These are phyloP conservation scores for Paecilomyces sp. DNA, from an alignment of 2,329 filamentous ascomycete genomes.

Conservation along the genomic window DNA sequence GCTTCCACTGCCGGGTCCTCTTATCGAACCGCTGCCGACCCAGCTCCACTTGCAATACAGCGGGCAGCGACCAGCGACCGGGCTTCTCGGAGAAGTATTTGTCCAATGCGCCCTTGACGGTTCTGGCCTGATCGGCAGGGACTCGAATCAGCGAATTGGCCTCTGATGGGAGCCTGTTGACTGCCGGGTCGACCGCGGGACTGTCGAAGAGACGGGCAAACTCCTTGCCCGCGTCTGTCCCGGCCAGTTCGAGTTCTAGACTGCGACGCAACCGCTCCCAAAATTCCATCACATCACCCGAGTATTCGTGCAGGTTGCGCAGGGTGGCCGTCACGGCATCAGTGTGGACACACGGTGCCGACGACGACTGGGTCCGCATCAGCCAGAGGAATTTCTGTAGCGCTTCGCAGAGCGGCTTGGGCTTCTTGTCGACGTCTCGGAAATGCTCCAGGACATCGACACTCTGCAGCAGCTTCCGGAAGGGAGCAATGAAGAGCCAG, in stretches of 20 bases:
- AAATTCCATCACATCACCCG: slow-evolving; percentile 47
- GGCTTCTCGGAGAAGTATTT: slow-evolving; percentile 24
- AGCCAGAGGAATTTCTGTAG: slow-evolving; percentile 47
- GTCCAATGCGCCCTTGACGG: slow-evolving; percentile 28
- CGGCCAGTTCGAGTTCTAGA: slow-evolving; percentile 46
- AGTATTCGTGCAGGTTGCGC: slow-evolving; percentile 35
- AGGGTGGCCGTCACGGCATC: slow-evolving; percentile 34
- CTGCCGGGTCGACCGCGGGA: slow-evolving; percentile 19
- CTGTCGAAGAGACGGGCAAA: slow-evolving; percentile 44
- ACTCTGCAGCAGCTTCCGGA: slow-evolving; percentile 49
- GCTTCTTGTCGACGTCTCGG: slow-evolving; percentile 38
- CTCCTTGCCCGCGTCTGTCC: slow-evolving; percentile 32
- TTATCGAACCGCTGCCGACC: slow-evolving; percentile 51
- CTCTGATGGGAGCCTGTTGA: slow-evolving; percentile 28
- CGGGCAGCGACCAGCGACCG: slow-evolving; percentile 38
- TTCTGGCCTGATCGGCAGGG: slow-evolving; percentile 29
- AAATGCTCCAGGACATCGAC: slow-evolving; percentile 41
- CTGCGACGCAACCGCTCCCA: slow-evolving; percentile 49
- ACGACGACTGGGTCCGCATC: slow-evolving; percentile 39
- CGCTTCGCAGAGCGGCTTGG: slow-evolving; percentile 45
- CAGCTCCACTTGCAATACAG: slow-evolving; percentile 49
- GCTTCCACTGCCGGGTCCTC: slow-evolving; percentile 48
- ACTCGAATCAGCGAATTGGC: slow-evolving; percentile 33
- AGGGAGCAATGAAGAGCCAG: slow-evolving; percentile 53
- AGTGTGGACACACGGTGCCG: slow-evolving; percentile 33